A percentile compares a stretch with the other conserved stretches of the same genome.
Evolutionary conservation across 192 early-diverging fungal species (phyloP).

Genomic region (Lobosporangium transversale): DNA sequence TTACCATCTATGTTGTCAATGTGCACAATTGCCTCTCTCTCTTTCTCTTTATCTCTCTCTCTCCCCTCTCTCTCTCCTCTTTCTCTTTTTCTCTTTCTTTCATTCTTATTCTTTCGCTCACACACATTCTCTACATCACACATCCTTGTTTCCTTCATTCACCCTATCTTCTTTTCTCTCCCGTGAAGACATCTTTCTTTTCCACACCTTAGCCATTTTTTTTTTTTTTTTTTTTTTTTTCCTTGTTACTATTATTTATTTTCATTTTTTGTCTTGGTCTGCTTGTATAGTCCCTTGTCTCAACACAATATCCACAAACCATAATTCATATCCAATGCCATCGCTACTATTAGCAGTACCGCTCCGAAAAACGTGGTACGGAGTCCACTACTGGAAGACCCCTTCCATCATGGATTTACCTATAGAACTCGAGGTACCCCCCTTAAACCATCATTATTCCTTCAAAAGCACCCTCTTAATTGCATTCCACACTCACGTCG

Average conservation of each 20-base stretch:
- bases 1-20: too few species aligned
- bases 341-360: conserved; percentile 33
- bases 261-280: too few species aligned
- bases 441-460: neutral
- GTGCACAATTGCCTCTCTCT: too few species aligned
- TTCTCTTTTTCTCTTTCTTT: neutral
- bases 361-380: conserved; percentile 32
- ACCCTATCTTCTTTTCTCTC: too few species aligned
- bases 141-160: too few species aligned
- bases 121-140: neutral
- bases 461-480: neutral
- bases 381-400: conserved; percentile 30
- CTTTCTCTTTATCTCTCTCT: too few species aligned
- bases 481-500: neutral
- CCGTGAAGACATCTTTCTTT: too few species aligned
- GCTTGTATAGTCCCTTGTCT: too few species aligned
- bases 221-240: too few species aligned
- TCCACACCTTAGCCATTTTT: too few species aligned
- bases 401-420: conserved; percentile 46
- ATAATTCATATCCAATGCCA: too few species aligned
- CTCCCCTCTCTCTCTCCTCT: neutral
- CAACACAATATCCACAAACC: neutral
- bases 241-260: too few species aligned
- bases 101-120: neutral
- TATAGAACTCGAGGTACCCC: conserved; percentile 46